Percentiles rank a stretch among this genome's conserved stretches.
Conservation (phyloP, 805 yeast species). For the Ogataea paradorogensis region DNA sequence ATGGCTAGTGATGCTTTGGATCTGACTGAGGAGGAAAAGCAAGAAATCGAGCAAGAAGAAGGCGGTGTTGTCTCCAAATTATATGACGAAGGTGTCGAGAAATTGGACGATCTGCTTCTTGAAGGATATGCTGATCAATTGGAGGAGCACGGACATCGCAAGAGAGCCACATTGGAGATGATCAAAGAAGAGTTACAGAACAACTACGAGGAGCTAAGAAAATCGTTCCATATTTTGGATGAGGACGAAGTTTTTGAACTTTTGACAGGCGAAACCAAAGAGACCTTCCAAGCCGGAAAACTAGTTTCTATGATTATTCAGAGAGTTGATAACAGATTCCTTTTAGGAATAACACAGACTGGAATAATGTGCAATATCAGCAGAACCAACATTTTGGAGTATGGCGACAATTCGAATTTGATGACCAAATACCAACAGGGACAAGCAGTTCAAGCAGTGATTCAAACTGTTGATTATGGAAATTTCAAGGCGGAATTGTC, state of each 20-base stretch:
- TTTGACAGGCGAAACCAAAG: conserved; percentile 82
- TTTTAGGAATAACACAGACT: conserved; percentile 48
- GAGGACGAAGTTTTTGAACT: conserved; percentile 77
- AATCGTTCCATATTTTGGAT: conserved; percentile 61
- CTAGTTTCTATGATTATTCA: conserved; percentile 74
- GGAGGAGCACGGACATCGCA: conserved; percentile 71
- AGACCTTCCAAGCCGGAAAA: conserved; percentile 62
- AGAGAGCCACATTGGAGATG: conserved; percentile 76
- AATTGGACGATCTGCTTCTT: conserved; percentile 81
- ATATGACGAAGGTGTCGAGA: conserved; percentile 64
- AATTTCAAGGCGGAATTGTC: conserved; percentile 72
- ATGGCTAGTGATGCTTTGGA: conserved; percentile 99
- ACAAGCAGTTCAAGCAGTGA: conserved; percentile 84
- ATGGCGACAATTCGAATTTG: conserved; percentile 43
- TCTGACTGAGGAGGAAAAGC: conserved; percentile 85
- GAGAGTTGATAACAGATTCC: conserved; percentile 49
- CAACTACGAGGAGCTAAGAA: conserved; percentile 84
- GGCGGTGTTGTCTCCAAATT: conserved; percentile 77
- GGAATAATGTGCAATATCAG: conserved; percentile 43
- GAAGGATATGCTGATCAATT: conserved; percentile 92
- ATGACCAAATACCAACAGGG: conserved; percentile 49
- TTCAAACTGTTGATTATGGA: conserved; percentile 68
- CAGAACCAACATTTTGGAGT: conserved; percentile 38
- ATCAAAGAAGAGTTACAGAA: conserved; percentile 83
- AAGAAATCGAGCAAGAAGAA: conserved; percentile 69